Conservation (phyloP, 495 filamentous ascomycete genomes). For the Tuber borchii region DNA sequence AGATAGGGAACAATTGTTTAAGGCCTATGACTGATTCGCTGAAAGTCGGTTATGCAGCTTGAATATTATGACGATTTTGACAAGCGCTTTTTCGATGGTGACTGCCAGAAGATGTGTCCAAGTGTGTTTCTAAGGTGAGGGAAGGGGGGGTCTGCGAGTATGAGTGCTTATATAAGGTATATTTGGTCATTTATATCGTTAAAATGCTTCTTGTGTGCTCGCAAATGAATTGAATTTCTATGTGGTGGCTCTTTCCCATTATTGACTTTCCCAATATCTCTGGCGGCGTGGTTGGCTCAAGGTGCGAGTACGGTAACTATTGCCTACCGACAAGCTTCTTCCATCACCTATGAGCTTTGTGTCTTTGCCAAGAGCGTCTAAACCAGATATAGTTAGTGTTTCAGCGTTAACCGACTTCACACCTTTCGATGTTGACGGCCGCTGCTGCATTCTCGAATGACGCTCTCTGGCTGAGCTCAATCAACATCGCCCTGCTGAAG, state of each 20-base stretch:
- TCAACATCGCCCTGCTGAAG: neutral
- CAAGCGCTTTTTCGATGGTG: neutral
- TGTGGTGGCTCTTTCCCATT: neutral
- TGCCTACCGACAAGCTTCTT: neutral
- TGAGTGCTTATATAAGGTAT: neutral
- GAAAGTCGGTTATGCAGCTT: neutral
- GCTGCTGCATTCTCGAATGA: constrained; percentile 22
- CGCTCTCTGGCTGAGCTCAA: neutral
- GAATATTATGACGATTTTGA: neutral
- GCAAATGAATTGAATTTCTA: neutral
- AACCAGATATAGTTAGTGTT: constrained; percentile 32
- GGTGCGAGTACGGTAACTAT: neutral
- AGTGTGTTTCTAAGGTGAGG: neutral
- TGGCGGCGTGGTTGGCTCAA: neutral
- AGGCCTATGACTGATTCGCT: neutral
- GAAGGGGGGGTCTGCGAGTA: neutral
- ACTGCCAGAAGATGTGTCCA: neutral
- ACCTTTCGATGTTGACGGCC: constrained; percentile 23
- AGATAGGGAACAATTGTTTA: neutral
- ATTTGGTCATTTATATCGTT: neutral
- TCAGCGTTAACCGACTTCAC: constrained; percentile 32
- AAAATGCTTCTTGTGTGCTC: neutral
- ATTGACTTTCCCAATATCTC: neutral
- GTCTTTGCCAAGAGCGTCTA: constrained; percentile 21
- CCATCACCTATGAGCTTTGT: neutral